Base-by-base conservation (phyloP, 306 rosid genomes). In the Ormosia emarginata region DNA sequence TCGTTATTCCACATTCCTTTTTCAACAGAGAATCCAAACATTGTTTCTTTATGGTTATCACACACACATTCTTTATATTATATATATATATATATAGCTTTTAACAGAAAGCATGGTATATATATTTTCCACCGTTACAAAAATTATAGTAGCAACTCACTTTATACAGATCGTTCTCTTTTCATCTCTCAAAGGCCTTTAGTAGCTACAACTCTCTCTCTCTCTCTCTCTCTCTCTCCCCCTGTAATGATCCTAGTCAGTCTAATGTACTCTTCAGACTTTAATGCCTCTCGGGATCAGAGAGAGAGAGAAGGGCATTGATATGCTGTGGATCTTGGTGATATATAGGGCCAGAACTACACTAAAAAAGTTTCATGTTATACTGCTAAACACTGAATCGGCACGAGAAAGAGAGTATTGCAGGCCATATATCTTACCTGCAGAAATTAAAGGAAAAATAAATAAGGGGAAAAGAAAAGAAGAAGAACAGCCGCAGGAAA, bases 341-440 rank as follows among this genome's bases (percentile, higher is more conserved):
- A 59, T 63, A 52, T 50, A 80, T 71, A 82, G 86, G 90, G 81
- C 79, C 91, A 73, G 82, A 82, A 71, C 88, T 81, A 76, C 91
- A 87, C 93, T 69, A 86, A 88, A 90, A 85, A 87, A 83, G 90
- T 83, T 87, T 80, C 86, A 83, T 75, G 81, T 74, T 47, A 32
- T 13, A 61, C 81, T 80, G 84, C 83, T 68, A 46, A 78, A 75
- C 40, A 75, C 78, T 84, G 87, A 79, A 34, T 74, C 44, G 34
- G 64, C 74, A 12, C n/a, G 52, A 75, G 65, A 61, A 84, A 82
- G 71, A 79, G 78, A 47, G 58, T 44, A 62, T 47, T 52, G 66
- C 80, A 81, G 81, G 55, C 63, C 76, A 30, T 63, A 64, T 47
- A 81, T 67, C 77, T 67, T 50, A 58, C 63, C 69, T 79, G 84